These are phyloP conservation scores for Nepenthes mirabilis DNA, from an alignment of 148 eudicot genomes.

Conservation along the genomic window DNA sequence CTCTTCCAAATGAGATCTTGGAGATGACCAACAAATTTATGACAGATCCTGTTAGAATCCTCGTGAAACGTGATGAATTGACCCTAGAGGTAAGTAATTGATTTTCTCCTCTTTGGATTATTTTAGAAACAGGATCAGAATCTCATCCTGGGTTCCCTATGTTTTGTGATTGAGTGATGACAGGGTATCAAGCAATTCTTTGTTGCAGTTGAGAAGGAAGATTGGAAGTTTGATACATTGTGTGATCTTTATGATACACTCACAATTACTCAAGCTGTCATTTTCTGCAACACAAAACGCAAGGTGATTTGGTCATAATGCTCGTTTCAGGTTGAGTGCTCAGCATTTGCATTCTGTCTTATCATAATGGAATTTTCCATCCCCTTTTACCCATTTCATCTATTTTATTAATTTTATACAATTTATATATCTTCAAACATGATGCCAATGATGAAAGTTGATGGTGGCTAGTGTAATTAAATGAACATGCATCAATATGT, in stretches of 20 bases:
- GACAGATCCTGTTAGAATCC: constrained; percentile 94
- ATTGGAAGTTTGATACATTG: constrained; percentile 94
- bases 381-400: no score
- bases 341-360: no score
- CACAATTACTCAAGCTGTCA: constrained; percentile 93
- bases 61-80: constrained; percentile 98
- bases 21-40: constrained; percentile 96
- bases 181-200: constrained; percentile 99
- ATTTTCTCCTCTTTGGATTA: not conserved
- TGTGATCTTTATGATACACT: constrained; percentile 95
- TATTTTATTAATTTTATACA: no score
- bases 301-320: constrained; percentile 37
- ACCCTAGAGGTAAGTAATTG: constrained; percentile 62
- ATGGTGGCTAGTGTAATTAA: no score
- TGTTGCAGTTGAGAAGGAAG: constrained; percentile 92
- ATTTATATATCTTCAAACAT: no score
- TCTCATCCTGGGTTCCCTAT: not conserved
- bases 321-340: not conserved
- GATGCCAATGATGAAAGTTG: no score
- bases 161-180: constrained; percentile 2
- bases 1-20: constrained; percentile 94
- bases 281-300: constrained; percentile 89
- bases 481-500: no score
- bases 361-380: no score
- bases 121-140: not conserved